Evolutionary conservation across 2,329 filamentous ascomycete genomes (phyloP).

Genomic region (Xylariaceae sp.): DNA sequence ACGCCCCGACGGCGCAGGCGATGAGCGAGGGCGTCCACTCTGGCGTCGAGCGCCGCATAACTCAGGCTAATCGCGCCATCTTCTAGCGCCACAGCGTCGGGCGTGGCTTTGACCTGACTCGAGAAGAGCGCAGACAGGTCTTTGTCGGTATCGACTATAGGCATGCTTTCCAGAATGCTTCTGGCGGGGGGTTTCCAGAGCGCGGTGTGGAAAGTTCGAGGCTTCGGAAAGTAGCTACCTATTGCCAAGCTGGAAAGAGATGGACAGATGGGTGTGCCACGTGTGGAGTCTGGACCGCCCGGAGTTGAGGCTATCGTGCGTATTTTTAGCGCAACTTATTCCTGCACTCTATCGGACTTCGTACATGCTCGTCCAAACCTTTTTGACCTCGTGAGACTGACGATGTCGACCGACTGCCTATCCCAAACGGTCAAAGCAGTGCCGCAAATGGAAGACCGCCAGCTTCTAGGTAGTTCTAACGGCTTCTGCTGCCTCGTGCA

Average conservation of each 20-base stretch:
- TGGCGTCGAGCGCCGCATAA: conserved; percentile 66
- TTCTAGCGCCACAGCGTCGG: conserved; percentile 66
- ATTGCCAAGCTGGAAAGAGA: not conserved
- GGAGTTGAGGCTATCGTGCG: not conserved
- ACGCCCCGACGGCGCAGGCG: conserved; percentile 65
- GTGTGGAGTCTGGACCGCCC: not conserved
- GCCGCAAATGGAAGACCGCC: no score
- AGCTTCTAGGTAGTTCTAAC: not conserved
- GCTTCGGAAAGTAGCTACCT: not conserved
- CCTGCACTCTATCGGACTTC: not conserved
- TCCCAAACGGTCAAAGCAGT: no score
- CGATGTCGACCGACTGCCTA: no score
- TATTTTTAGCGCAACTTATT: not conserved
- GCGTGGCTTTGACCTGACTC: conserved; percentile 64
- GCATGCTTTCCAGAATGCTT: conserved; percentile 41
- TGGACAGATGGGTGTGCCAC: not conserved
- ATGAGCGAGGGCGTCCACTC: conserved; percentile 60
- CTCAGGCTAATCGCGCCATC: conserved; percentile 64
- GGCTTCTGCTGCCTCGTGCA: not conserved
- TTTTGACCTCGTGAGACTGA: no score
- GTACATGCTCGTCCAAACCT: not conserved
- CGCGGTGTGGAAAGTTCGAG: not conserved
- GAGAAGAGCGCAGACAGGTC: conserved; percentile 69
- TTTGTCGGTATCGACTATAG: conserved; percentile 65
- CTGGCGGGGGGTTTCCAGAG: not conserved